Conservation (phyloP, 2,329 filamentous ascomycete species). For the Akanthomyces dipterigenus region DNA sequence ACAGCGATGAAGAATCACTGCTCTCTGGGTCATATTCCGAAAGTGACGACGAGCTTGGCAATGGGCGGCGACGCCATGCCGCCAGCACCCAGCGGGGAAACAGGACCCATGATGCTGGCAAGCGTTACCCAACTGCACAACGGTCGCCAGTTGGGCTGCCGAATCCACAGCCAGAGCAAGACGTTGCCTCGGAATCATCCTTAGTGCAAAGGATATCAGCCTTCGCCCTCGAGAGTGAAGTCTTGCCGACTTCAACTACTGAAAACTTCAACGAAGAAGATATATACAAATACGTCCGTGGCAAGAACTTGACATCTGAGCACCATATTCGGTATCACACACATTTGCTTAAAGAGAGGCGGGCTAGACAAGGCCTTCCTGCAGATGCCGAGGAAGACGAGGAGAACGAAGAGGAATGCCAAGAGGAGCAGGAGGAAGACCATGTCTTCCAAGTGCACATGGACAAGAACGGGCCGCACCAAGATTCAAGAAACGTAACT, state of each 20-base stretch:
- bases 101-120: not conserved
- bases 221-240: not conserved
- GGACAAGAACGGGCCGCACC: not conserved
- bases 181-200: not conserved
- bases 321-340: conserved; percentile 8
- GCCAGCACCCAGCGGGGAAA: not conserved
- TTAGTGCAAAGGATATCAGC: not conserved
- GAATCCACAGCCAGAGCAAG: not conserved
- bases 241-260: not conserved
- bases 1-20: not conserved
- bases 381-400: not conserved
- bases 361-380: not conserved
- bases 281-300: conserved; percentile 2
- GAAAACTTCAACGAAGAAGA: conserved; percentile 1
- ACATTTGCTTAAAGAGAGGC: not conserved
- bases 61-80: not conserved
- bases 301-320: conserved; percentile 3
- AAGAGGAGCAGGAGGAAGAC: not conserved
- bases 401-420: not conserved
- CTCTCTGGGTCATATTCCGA: not conserved
- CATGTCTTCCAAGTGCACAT: fast-evolving
- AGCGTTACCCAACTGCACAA: not conserved
- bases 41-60: not conserved
- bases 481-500: not conserved
- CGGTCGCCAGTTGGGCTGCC: not conserved